Evolutionary conservation across 2,329 filamentous ascomycete genomes (phyloP).

Genomic region (Aspergillus aculeatus): DNA sequence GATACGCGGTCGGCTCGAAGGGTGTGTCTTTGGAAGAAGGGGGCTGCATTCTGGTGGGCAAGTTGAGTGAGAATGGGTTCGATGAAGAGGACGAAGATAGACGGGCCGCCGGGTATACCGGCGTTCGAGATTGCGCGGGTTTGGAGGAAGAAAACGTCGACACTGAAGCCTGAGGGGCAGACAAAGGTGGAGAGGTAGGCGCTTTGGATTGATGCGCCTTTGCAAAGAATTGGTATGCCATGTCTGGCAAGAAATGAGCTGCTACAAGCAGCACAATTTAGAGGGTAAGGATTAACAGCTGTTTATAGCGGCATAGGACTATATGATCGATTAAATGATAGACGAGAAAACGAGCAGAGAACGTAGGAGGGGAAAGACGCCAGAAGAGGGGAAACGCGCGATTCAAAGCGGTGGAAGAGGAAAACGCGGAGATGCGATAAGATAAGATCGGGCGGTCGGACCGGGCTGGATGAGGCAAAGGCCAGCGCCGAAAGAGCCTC

Average conservation of each 20-base stretch:
- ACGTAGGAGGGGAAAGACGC: constrained; percentile 5
- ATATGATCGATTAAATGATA: background rate
- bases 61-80: constrained; percentile 15
- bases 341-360: background rate
- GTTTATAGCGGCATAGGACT: background rate
- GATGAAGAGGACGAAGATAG: constrained; percentile 28
- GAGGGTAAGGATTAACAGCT: background rate
- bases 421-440: constrained; percentile 40
- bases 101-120: constrained; percentile 33
- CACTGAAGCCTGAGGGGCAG: constrained; percentile 19
- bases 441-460: constrained; percentile 27
- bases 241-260: constrained; percentile 11
- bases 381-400: constrained; percentile 6
- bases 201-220: constrained; percentile 32
- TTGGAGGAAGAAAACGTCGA: constrained; percentile 16
- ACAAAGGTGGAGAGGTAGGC: constrained; percentile 24
- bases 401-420: constrained; percentile 9
- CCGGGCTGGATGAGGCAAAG: constrained; percentile 10
- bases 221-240: constrained; percentile 41
- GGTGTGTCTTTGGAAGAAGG: constrained; percentile 24
- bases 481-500: constrained; percentile 18
- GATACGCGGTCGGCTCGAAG: constrained; percentile 32
- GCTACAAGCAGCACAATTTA: background rate
- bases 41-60: constrained; percentile 24
- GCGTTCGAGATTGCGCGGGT: constrained; percentile 23